Base-by-base conservation (phyloP, 768 basidiomycete species). In the Lentinula sp. region DNA sequence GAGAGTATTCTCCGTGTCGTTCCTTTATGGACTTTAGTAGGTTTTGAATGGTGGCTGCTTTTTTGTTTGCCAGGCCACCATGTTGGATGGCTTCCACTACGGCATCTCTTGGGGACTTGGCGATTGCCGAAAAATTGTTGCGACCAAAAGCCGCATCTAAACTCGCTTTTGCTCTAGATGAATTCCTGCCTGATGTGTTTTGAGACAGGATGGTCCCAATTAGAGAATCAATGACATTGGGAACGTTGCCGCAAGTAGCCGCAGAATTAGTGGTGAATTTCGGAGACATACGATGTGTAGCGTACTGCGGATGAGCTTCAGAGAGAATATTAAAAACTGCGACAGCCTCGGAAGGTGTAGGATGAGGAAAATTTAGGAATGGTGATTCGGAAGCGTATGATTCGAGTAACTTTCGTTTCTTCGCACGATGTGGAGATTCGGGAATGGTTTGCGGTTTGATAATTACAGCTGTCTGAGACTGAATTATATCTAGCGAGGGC, bases 201-300 rank as follows among this genome's bases (percentile, higher is more conserved):
- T 86, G 84, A 35, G 84, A 84, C 35, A 87, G 79, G 60, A 87
- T 76, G 1, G 83, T 84, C 23, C 76, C 80, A 40, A 87, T 81
- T 62, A 85, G 77, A 10, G 81, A 71, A 62, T 84, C 84, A 59
- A 86, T 74, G 62, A 86, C 82, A 64, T 86, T 80, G 2, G 79
- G 77, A 2, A 77, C 76, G 42, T 74, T 68, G 2, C 79, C 82
- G 55, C 80, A 80, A 0, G 79, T 78, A 60, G 65, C 57, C 4
- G 79, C 80, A 7, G 82, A 73, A 62, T 81, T 77, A 48, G 63
- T 71, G 18, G 65, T 48, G 2, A 61, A 3, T 2, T 65, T 40
- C 45, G 76, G 71, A 6, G 65, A 21, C 7, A 60, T 63, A 42
- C 73, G 73, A 45, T 69, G 67, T 1, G 74, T 69, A 2, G 66